Evolutionary conservation across 2,329 filamentous ascomycete genomes (phyloP).

Genomic region (Colletotrichum sp.): DNA sequence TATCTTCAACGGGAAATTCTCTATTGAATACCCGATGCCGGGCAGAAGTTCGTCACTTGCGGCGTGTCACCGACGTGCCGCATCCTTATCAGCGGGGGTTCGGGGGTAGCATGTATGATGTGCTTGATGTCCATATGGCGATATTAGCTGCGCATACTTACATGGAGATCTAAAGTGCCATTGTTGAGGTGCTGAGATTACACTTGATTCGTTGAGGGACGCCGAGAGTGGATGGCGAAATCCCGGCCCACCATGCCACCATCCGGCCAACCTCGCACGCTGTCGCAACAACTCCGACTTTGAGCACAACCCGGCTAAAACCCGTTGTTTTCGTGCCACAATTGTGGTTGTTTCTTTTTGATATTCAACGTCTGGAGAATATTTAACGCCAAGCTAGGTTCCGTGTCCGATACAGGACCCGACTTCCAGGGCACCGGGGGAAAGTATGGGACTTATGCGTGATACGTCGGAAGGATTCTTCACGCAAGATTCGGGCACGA

Average conservation of each 20-base stretch:
- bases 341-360: neutral
- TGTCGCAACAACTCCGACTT: neutral
- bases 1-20: neutral
- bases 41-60: neutral
- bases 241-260: slow-evolving; percentile 10
- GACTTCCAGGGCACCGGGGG: neutral
- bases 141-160: neutral
- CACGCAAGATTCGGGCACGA: neutral
- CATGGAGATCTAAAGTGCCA: neutral
- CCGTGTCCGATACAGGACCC: neutral
- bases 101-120: neutral
- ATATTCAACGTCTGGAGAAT: fast-evolving
- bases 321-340: neutral
- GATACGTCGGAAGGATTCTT: neutral
- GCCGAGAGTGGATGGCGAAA: slow-evolving; percentile 6
- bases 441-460: neutral
- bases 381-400: neutral
- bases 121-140: neutral
- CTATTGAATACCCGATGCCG: neutral
- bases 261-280: neutral
- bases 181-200: neutral
- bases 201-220: neutral
- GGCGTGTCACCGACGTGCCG: neutral
- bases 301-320: neutral
- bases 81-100: neutral